phyloP scores from a whole-genome alignment of 148 eudicot genomes.

The Heliosperma pusillum region DNA sequence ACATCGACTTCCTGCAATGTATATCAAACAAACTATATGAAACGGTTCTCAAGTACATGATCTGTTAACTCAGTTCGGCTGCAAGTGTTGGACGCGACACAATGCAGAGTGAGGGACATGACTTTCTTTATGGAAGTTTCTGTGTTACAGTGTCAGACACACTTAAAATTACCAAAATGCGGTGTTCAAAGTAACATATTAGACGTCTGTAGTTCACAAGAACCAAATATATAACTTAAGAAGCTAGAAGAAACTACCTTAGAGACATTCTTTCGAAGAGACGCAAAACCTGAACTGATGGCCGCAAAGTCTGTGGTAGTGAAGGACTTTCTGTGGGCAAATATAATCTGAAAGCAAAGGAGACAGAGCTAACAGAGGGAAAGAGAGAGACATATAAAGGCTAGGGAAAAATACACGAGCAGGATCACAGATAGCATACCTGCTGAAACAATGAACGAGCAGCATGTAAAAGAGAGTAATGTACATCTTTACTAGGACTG shows the following conservation, averaged over 20 bases:
- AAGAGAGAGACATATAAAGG: slow-evolving; percentile 7
- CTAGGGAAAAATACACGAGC: background rate
- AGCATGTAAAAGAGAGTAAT: slow-evolving; percentile 42
- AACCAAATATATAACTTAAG: background rate
- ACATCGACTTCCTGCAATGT: slow-evolving; percentile 38
- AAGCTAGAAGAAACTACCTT: slow-evolving; percentile 35
- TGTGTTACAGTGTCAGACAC: no score
- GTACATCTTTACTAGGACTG: slow-evolving; percentile 30
- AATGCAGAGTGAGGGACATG: no score
- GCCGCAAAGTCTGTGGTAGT: slow-evolving; percentile 40
- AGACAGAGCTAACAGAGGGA: slow-evolving; percentile 5
- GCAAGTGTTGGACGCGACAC: no score
- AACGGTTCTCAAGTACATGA: background rate
- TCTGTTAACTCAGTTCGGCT: no score
- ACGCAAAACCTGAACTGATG: slow-evolving; percentile 40
- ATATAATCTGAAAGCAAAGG: slow-evolving; percentile 57
- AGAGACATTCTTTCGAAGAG: slow-evolving; percentile 31
- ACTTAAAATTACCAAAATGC: no score
- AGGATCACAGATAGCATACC: slow-evolving; percentile 34
- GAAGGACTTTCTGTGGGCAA: slow-evolving; percentile 74
- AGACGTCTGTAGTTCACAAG: background rate
- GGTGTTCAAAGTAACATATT: no score
- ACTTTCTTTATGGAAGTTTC: no score
- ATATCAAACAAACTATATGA: background rate
- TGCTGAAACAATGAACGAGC: slow-evolving; percentile 70